Conservation (phyloP, 2,329 filamentous ascomycete species). For the Neofusicoccum laricinum region DNA sequence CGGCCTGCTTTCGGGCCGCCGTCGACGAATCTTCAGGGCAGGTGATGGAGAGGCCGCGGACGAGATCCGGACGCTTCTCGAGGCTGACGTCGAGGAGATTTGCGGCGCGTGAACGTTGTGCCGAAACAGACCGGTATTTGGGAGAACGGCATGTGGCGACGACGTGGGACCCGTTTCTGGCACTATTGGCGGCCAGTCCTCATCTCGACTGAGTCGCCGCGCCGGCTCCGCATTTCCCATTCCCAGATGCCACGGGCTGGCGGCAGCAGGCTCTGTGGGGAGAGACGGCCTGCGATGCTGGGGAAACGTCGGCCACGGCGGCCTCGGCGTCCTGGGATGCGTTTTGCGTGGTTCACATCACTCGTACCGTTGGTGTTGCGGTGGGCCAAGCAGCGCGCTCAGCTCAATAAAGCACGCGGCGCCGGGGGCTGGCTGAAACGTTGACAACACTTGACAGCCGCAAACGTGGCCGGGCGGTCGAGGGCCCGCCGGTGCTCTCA, state of each 20-base stretch:
- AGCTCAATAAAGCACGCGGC: slow-evolving; percentile 12
- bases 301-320: background rate
- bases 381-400: slow-evolving; percentile 5
- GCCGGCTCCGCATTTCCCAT: background rate
- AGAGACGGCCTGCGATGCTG: background rate
- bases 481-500: background rate
- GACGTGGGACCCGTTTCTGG: background rate
- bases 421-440: background rate
- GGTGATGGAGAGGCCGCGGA: background rate
- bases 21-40: background rate
- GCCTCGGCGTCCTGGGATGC: background rate
- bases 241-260: background rate
- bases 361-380: background rate
- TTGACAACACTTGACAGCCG: background rate
- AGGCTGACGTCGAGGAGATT: background rate
- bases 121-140: background rate
- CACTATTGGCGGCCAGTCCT: background rate
- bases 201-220: slow-evolving; percentile 1
- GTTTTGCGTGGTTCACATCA: slow-evolving; percentile 1
- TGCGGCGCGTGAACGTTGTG: background rate
- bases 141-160: background rate
- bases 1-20: background rate
- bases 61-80: background rate
- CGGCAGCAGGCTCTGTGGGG: background rate
- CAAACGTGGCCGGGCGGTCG: background rate